Conservation (phyloP, 179 eudicot genomes). For the Beta lomatogona region DNA sequence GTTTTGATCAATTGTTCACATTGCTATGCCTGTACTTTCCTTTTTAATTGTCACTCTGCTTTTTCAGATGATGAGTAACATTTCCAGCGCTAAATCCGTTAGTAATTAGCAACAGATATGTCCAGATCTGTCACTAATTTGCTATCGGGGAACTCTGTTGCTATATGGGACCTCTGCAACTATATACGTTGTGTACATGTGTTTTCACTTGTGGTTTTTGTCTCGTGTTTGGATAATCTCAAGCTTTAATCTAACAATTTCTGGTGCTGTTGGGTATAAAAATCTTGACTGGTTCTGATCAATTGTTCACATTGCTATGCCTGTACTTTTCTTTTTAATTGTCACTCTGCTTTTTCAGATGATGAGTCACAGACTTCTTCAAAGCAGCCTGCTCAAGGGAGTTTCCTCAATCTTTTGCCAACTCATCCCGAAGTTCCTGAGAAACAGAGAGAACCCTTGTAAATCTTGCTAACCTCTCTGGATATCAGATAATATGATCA, state of each 20-base stretch:
- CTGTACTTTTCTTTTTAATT: not conserved
- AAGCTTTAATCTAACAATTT: not conserved
- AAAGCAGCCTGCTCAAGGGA: conserved; percentile 62
- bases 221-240: not conserved
- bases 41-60: no score
- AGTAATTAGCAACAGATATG: no score
- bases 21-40: no score
- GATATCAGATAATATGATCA: conserved; percentile 19
- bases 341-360: conserved; percentile 38
- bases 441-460: conserved; percentile 36
- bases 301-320: not conserved
- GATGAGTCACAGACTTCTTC: conserved; percentile 55
- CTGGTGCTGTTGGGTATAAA: not conserved
- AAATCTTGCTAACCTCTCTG: conserved; percentile 35
- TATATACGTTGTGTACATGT: not conserved
- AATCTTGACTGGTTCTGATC: not conserved
- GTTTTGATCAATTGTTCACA: not conserved
- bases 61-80: no score
- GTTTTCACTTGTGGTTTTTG: no score
- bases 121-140: not conserved
- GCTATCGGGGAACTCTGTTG: not conserved
- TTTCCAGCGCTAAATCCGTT: no score
- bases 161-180: not conserved
- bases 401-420: conserved; percentile 78
- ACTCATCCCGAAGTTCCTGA: conserved; percentile 51